Base-by-base conservation (phyloP, 345 rosid species). In the Eucalyptus cloeziana region DNA sequence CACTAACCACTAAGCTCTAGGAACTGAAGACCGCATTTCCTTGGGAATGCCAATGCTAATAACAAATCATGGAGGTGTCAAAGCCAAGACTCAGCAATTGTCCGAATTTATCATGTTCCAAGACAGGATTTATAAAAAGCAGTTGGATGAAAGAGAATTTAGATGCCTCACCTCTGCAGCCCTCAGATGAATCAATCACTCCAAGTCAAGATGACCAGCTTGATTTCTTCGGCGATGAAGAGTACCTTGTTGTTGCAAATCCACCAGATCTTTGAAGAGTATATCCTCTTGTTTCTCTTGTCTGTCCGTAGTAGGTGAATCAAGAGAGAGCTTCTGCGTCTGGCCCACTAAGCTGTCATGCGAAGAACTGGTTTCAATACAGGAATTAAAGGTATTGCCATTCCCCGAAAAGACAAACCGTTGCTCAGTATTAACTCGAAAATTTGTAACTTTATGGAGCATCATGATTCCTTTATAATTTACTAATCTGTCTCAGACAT, bases 241-340 rank as follows among this genome's bases (percentile, higher is more conserved):
- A n/a, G 17, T 10, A 16, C 80, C 80, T 69, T 31, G 80, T 40
- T 93, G 93, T 97, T 3, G 98, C 96, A 90, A 96, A 90, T 96
- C 99, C 49, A 97, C 92, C 67, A 97, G 93, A 91, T 96, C 99
- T 92, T 96, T 95, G 93, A 95, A 96, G 87, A 97, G 97, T 76
- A 90, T 96, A 90, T 96, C 99, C 91, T 97, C 99, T 49, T 95
- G 96, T 91, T 95, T 95, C 54, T 88, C 94, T 90, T 94, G 94
- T 86, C 92, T 89, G 21, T 93, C 94, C 43, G 93, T 47, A 13
- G 92, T 52, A 4, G 96, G 49, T 21, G 90, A 89, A 89, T 94
- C 93, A 83, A 96, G 93, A 30, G 97, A 94, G 27, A 96, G 95
- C 87, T 89, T 94, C 90, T 93, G 93, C 17, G 98, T 93, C 90